These are phyloP conservation scores for Colletotrichum tamarilloi DNA, from an alignment of 2,329 filamentous ascomycete genomes.

Conservation along the genomic window DNA sequence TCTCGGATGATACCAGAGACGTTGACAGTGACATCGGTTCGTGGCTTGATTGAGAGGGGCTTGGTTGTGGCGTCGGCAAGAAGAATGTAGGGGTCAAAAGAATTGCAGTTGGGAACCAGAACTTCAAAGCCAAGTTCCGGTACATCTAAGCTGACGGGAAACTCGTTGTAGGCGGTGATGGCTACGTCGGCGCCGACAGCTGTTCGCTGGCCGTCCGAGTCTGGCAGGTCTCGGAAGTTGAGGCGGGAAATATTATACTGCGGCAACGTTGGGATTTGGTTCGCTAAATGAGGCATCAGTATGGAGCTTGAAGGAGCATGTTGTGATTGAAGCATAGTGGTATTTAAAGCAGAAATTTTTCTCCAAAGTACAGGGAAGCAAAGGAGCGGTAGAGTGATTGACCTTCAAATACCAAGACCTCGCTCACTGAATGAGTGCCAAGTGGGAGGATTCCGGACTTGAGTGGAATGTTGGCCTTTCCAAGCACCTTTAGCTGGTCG, in stretches of 20 bases:
- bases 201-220: conserved; percentile 59
- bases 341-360: conserved; percentile 58
- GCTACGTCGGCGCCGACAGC: conserved; percentile 86
- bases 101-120: conserved; percentile 83
- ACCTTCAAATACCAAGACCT: conserved; percentile 87
- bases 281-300: conserved; percentile 58
- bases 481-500: conserved; percentile 76
- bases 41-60: conserved; percentile 74
- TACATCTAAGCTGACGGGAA: conserved; percentile 80
- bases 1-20: conserved; percentile 78
- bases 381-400: conserved; percentile 75
- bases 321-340: conserved; percentile 31
- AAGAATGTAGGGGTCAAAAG: conserved; percentile 77
- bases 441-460: conserved; percentile 84
- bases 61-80: conserved; percentile 81
- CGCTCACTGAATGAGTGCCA: conserved; percentile 79
- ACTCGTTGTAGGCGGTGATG: conserved; percentile 78
- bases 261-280: conserved; percentile 81
- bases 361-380: conserved; percentile 70
- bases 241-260: conserved; percentile 85
- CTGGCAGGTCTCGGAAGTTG: conserved; percentile 78
- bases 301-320: neutral
- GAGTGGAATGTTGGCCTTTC: conserved; percentile 77
- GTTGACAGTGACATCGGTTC: conserved; percentile 73
- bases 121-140: conserved; percentile 88